Conservation (phyloP, 2,329 filamentous ascomycete species). For the Cytospora mali region DNA sequence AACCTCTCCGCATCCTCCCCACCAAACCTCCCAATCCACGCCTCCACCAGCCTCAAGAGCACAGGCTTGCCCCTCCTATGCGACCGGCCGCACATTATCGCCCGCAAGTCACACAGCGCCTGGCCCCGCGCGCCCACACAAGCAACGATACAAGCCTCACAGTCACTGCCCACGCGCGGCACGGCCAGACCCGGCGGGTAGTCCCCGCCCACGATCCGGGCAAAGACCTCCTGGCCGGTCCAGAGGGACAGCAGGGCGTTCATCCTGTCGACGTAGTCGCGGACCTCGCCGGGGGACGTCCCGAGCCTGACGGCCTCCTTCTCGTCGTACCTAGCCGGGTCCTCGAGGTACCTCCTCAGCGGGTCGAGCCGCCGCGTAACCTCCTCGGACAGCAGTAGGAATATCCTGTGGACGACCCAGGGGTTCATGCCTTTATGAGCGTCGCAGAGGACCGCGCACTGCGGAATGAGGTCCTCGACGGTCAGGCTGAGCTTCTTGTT, state of each 20-base stretch:
- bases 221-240: constrained; percentile 26
- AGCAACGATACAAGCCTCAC: constrained; percentile 57
- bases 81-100: constrained; percentile 45
- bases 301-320: constrained; percentile 20
- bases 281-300: constrained; percentile 24
- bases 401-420: constrained; percentile 41
- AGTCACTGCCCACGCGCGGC: constrained; percentile 40
- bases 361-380: constrained; percentile 39
- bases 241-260: constrained; percentile 20
- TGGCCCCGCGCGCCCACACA: constrained; percentile 48
- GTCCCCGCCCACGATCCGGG: constrained; percentile 25
- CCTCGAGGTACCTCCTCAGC: constrained; percentile 33
- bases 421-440: constrained; percentile 32
- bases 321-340: constrained; percentile 16
- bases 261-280: constrained; percentile 36
- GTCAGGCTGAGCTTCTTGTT: constrained; percentile 24
- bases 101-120: constrained; percentile 49
- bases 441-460: constrained; percentile 32
- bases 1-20: constrained; percentile 10
- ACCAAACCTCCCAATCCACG: constrained; percentile 45
- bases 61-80: constrained; percentile 37
- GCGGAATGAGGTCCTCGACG: constrained; percentile 22
- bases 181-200: constrained; percentile 31
- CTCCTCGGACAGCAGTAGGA: constrained; percentile 46
- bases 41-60: constrained; percentile 45